Percentiles rank a stretch among this genome's conserved stretches.
phyloP scores from a whole-genome alignment of 495 filamentous ascomycete species.

The Lichenothelia convexa region DNA sequence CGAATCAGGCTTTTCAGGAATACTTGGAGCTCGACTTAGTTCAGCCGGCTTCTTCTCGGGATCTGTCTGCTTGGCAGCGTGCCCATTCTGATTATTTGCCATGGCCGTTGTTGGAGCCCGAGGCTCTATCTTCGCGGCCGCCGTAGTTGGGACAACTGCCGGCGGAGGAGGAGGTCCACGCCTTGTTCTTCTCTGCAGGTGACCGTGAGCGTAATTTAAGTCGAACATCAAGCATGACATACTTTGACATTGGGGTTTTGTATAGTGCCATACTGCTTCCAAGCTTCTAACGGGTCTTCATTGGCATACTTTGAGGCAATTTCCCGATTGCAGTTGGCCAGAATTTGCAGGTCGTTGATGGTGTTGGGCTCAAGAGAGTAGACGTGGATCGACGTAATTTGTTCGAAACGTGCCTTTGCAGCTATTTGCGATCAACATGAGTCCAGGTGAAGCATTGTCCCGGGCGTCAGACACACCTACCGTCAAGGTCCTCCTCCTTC shows the following conservation, averaged over 20 bases:
- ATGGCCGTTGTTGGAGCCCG: not conserved
- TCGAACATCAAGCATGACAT: conserved; percentile 1
- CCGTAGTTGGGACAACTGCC: conserved; percentile 1
- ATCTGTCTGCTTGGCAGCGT: not conserved
- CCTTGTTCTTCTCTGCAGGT: conserved; percentile 30
- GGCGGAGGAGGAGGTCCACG: conserved; percentile 12
- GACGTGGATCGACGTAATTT: conserved; percentile 60
- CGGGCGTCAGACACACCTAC: conserved; percentile 24
- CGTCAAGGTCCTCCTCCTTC: conserved; percentile 62
- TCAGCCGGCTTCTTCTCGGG: conserved; percentile 5
- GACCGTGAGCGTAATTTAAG: conserved; percentile 1
- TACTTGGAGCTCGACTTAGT: conserved; percentile 2
- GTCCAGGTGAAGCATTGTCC: not conserved
- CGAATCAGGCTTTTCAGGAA: conserved; percentile 3
- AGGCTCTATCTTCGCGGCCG: conserved; percentile 1
- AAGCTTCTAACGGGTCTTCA: conserved; percentile 44
- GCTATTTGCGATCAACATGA: conserved; percentile 25
- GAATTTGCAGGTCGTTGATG: conserved; percentile 55
- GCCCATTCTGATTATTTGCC: conserved; percentile 4
- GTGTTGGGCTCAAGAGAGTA: conserved; percentile 65
- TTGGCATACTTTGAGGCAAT: conserved; percentile 30
- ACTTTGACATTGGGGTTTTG: conserved; percentile 46
- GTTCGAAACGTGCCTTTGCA: conserved; percentile 45
- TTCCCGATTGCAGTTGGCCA: conserved; percentile 49
- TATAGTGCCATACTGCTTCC: conserved; percentile 49